phyloP scores from a whole-genome alignment of 106 monocot species.

The Apostasia shenzhenica region DNA sequence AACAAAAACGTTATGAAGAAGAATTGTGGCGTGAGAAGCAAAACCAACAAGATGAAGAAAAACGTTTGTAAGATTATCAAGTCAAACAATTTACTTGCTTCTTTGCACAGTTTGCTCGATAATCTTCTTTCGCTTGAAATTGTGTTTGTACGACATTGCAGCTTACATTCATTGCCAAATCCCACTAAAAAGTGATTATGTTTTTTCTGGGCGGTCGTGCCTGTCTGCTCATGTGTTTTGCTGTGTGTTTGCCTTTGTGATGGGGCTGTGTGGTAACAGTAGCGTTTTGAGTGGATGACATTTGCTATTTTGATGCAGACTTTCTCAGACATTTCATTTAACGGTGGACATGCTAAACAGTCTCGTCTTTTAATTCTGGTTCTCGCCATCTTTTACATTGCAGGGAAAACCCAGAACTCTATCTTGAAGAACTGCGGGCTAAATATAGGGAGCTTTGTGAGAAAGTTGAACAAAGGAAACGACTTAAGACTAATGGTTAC shows the following conservation, averaged over 20 bases:
- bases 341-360: neutral
- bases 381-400: slow-evolving; percentile 2
- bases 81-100: too few relatives aligned
- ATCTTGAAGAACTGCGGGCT: slow-evolving; percentile 64
- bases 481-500: slow-evolving; percentile 62
- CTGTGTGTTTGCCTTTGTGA: too few relatives aligned
- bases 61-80: slow-evolving; percentile 50
- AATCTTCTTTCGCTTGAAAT: too few relatives aligned
- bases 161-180: too few relatives aligned
- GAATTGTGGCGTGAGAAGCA: slow-evolving; percentile 64
- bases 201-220: too few relatives aligned
- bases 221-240: too few relatives aligned
- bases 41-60: slow-evolving; percentile 86
- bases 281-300: neutral
- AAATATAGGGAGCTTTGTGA: slow-evolving; percentile 76
- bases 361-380: neutral
- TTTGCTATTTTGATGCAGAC: neutral
- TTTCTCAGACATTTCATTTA: neutral
- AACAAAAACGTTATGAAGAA: slow-evolving; percentile 76
- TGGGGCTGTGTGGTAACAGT: too few relatives aligned
- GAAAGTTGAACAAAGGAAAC: slow-evolving; percentile 74
- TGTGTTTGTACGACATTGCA: too few relatives aligned
- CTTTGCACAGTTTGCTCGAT: too few relatives aligned
- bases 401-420: slow-evolving; percentile 94
- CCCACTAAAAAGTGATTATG: too few relatives aligned